phyloP scores from a whole-genome alignment of 2,329 filamentous ascomycete genomes.

The Fusarium pseudoanthophilum region DNA sequence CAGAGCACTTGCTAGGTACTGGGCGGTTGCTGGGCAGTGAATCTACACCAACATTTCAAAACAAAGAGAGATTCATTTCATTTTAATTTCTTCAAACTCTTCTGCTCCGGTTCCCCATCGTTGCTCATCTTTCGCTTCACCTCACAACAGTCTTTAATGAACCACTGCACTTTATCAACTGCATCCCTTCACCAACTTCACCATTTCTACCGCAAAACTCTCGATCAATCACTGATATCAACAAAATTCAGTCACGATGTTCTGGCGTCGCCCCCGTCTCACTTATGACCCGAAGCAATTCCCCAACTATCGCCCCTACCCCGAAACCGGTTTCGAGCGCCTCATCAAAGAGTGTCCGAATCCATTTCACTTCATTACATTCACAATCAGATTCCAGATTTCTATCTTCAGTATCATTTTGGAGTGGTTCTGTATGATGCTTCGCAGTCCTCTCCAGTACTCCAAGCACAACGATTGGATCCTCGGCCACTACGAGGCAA shows the following conservation, averaged over 20 bases:
- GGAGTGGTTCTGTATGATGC: slow-evolving; percentile 16
- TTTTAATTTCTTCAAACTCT: not conserved
- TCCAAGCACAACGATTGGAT: slow-evolving; percentile 20
- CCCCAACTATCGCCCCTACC: slow-evolving; percentile 22
- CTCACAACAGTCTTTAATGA: not conserved
- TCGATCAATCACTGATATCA: not conserved
- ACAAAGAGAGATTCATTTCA: not conserved
- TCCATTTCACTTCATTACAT: not conserved
- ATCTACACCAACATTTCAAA: not conserved
- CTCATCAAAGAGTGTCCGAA: slow-evolving; percentile 7
- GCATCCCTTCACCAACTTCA: not conserved
- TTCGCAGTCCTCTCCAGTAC: slow-evolving; percentile 8
- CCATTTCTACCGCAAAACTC: not conserved
- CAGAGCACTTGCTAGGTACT: not conserved
- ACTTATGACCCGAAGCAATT: slow-evolving; percentile 32
- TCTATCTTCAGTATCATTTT: slow-evolving; percentile 9
- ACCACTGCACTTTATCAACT: not conserved
- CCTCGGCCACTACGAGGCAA: slow-evolving; percentile 9
- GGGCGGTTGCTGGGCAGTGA: not conserved
- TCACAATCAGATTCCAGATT: slow-evolving; percentile 3
- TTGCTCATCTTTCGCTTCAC: not conserved
- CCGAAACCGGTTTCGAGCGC: slow-evolving; percentile 2
- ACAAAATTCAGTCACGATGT: slow-evolving; percentile 2
- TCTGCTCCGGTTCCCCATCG: not conserved
- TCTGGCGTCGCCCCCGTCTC: slow-evolving; percentile 6